Conservation (phyloP, 2,329 filamentous ascomycete species). For the Huntiella moniliformis region DNA sequence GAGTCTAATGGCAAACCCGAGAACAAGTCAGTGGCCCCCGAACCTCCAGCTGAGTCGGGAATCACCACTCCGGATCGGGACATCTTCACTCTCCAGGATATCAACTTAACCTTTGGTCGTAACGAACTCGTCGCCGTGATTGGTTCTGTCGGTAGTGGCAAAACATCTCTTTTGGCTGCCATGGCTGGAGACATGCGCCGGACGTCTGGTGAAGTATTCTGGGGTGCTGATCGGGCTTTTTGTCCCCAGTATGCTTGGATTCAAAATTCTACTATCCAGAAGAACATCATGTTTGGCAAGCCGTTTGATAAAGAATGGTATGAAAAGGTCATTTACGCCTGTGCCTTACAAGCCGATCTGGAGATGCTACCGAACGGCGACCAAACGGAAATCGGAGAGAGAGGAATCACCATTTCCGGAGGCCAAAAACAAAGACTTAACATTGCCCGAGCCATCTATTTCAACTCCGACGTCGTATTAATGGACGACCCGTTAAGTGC, state of each 20-base stretch:
- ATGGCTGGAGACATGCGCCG: conserved; percentile 88
- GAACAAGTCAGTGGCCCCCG: background rate
- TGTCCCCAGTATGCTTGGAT: conserved; percentile 98
- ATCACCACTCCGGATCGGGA: conserved; percentile 40
- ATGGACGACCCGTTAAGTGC: conserved; percentile 53
- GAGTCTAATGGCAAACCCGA: conserved; percentile 19
- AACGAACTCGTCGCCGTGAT: conserved; percentile 75
- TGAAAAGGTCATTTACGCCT: conserved; percentile 65
- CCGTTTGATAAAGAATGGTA: conserved; percentile 63
- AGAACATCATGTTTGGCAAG: conserved; percentile 86
- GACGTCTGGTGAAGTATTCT: conserved; percentile 51
- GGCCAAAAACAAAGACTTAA: conserved; percentile 92
- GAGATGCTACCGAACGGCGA: conserved; percentile 88
- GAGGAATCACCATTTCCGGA: conserved; percentile 86
- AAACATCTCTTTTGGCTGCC: conserved; percentile 74
- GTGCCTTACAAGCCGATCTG: conserved; percentile 66
- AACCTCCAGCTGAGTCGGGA: conserved; percentile 19
- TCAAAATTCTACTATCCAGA: conserved; percentile 68
- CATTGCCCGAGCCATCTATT: conserved; percentile 67
- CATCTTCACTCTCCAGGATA: conserved; percentile 52
- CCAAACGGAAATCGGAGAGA: conserved; percentile 80
- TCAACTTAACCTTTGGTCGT: conserved; percentile 49
- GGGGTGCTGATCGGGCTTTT: conserved; percentile 69
- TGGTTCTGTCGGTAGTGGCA: conserved; percentile 73
- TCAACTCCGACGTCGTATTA: conserved; percentile 46